Evolutionary conservation across 257 asterid species (phyloP), one percentile per base, ranked within the genome.

Genomic region (Jasminum sambac): DNA sequence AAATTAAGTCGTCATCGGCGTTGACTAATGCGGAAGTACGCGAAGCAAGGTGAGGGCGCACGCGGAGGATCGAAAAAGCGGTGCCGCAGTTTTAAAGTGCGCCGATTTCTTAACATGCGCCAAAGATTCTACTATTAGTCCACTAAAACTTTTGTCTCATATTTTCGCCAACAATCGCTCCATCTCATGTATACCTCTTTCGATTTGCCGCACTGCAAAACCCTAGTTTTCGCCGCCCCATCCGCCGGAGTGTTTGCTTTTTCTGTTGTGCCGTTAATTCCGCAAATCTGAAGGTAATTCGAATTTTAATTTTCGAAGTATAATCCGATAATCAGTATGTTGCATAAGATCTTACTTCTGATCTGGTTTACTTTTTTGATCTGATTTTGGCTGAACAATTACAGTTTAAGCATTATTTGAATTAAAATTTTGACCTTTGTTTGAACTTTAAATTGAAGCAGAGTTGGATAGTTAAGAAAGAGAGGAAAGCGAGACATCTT

Each of bases 191-290:
- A 4, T 4, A 14, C 34, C 0, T 10, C 58, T 26, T 42, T 11
- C 23, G 34, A 41, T 67, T 64, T 34, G 40, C 62, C 38, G 65
- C 73, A 50, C 71, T 39, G 40, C 59, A 17, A 38, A 73, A 69
- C 75, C 78, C 76, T 73, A 73, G 63, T 60, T 34, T 24, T 64
- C 44, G 39, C n/a, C 66, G 14, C n/a, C 2, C 12, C 11, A n/a
- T 1, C 57, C 57, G 14, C n/a, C 8, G 19, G 24, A 6, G 25
- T 11, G 0, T 17, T 44, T 44, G 52, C 12, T 48, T 70, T 58
- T 26, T 68, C 26, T 26, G 61, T 38, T 68, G 24, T 36, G 66
- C 69, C 24, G 0, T 12, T 48, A 39, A 68, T 55, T 24, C 40
- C 25, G n/a, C 34, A 16, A 6, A 13, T 69, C 60, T 14, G 52